These are phyloP conservation scores for Chlamydomonas urium DNA, from an alignment of 139 green algal genomes.

Conservation along the genomic window DNA sequence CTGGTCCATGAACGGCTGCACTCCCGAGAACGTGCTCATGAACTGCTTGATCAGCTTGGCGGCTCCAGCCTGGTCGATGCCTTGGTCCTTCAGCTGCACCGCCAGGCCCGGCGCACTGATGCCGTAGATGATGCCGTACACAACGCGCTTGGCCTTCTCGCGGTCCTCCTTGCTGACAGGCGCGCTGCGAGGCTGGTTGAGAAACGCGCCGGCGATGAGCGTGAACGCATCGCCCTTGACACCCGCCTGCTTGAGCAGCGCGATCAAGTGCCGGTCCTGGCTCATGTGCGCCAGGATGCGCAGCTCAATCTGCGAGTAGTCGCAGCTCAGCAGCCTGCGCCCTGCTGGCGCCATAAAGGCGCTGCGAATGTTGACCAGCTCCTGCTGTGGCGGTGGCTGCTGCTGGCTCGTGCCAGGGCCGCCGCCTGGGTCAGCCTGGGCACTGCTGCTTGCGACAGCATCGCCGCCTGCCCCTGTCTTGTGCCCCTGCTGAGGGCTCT, in stretches of 20 bases:
- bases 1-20: slow-evolving; percentile 34
- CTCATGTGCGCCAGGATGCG: slow-evolving; percentile 14
- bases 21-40: slow-evolving; percentile 47
- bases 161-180: slow-evolving; percentile 31
- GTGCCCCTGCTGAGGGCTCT: background rate
- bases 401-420: background rate
- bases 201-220: slow-evolving; percentile 2
- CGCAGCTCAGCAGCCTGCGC: slow-evolving; percentile 2
- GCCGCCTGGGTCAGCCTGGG: too few relatives aligned
- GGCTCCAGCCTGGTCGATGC: slow-evolving; percentile 16
- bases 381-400: background rate
- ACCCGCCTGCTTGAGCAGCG: background rate
- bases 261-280: background rate
- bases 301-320: slow-evolving; percentile 21
- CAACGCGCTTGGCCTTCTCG: slow-evolving; percentile 57
- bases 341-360: slow-evolving; percentile 10
- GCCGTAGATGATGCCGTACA: slow-evolving; percentile 68
- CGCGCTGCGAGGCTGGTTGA: background rate
- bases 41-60: slow-evolving; percentile 42
- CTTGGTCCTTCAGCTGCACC: slow-evolving; percentile 22
- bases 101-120: slow-evolving; percentile 21
- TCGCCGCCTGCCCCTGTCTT: too few relatives aligned
- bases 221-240: slow-evolving; percentile 2
- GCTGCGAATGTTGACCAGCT: slow-evolving; percentile 7
- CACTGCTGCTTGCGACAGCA: too few relatives aligned